A percentile compares a stretch with the other conserved stretches of the same genome.
Conservation (phyloP, 2,329 filamentous ascomycete species). For the Talaromyces atroroseus region DNA sequence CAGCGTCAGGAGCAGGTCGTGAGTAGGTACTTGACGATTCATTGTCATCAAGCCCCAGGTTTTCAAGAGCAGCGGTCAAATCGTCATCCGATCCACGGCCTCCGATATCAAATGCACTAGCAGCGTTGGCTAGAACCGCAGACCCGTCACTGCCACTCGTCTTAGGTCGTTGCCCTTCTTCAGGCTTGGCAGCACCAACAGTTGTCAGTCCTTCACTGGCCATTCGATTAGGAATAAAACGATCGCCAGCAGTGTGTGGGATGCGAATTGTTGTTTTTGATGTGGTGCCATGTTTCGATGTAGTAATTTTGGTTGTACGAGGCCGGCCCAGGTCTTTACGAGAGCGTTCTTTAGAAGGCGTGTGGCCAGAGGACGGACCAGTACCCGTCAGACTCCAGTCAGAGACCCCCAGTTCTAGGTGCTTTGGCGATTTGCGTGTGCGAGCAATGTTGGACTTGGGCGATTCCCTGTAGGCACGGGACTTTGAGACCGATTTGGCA, state of each 20-base stretch:
- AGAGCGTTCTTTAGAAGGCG: constrained; percentile 56
- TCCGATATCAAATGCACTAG: constrained; percentile 60
- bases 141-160: constrained; percentile 66
- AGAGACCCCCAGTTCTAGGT: constrained; percentile 84
- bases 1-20: constrained; percentile 77
- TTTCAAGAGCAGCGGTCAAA: constrained; percentile 71
- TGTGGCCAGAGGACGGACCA: constrained; percentile 52
- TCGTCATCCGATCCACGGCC: constrained; percentile 64
- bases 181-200: constrained; percentile 75
- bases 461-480: constrained; percentile 66
- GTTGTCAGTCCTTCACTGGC: constrained; percentile 85
- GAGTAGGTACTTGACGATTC: constrained; percentile 60
- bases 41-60: constrained; percentile 70
- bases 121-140: constrained; percentile 67
- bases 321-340: constrained; percentile 48
- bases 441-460: constrained; percentile 88
- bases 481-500: constrained; percentile 54
- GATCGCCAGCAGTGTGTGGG: constrained; percentile 68
- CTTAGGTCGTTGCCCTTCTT: constrained; percentile 71
- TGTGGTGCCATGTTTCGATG: constrained; percentile 14
- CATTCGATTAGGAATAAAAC: constrained; percentile 91
- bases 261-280: constrained; percentile 70
- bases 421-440: constrained; percentile 68
- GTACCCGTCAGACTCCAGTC: constrained; percentile 89
- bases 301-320: constrained; percentile 50